Conservation (phyloP, 352 stramenopile genomes). For the Elongisporangium prolatum region DNA sequence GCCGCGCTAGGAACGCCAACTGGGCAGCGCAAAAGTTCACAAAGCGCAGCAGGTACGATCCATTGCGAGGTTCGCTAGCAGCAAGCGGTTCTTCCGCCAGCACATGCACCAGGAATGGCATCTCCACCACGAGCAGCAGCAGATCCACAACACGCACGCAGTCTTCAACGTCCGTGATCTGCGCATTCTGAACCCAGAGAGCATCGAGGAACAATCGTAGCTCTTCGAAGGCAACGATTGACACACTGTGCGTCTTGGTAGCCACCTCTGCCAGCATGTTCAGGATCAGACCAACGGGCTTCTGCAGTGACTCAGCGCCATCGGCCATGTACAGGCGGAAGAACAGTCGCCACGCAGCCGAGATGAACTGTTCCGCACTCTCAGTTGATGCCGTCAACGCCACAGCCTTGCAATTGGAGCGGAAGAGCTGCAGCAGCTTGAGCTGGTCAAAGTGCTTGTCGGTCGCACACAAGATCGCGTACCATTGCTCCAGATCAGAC, state of each 20-base stretch:
- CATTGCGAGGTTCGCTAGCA: constrained; percentile 8
- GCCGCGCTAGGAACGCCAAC: constrained; percentile 40
- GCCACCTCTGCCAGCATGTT: constrained; percentile 30
- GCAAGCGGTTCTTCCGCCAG: constrained; percentile 25
- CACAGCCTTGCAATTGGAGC: constrained; percentile 43
- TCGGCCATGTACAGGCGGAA: constrained; percentile 55
- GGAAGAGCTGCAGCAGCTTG: constrained; percentile 70
- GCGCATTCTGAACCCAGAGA: constrained; percentile 17
- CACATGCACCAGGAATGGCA: constrained; percentile 44
- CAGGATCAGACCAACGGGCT: constrained; percentile 67
- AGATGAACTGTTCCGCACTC: constrained; percentile 18
- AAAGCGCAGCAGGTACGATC: constrained; percentile 29
- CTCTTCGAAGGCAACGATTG: constrained; percentile 25
- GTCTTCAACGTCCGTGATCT: constrained; percentile 11
- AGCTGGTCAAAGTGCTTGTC: constrained; percentile 58
- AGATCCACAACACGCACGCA: constrained; percentile 39
- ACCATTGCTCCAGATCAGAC: constrained; percentile 37
- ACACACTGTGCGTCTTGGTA: background rate
- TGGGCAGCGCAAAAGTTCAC: constrained; percentile 52
- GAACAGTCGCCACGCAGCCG: constrained; percentile 41
- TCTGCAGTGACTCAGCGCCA: constrained; percentile 35
- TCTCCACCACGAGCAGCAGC: constrained; percentile 56
- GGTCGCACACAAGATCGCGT: constrained; percentile 23
- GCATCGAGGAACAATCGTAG: constrained; percentile 27
- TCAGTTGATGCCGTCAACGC: background rate